phyloP scores from a whole-genome alignment of 768 basidiomycete genomes.

The Neoboletus brunneissimus region DNA sequence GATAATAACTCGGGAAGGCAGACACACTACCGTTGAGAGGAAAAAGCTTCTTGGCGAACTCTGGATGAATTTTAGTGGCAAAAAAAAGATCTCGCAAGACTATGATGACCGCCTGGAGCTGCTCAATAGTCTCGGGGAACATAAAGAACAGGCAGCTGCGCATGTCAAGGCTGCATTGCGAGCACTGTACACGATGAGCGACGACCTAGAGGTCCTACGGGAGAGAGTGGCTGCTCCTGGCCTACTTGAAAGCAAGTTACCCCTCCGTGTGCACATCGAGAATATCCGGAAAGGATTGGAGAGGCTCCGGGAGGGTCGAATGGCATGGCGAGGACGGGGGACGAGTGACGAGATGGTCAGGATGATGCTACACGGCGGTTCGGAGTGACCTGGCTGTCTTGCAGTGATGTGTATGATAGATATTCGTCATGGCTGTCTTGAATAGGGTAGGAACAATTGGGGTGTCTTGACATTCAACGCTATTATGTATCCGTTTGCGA shows the following conservation, averaged over 20 bases:
- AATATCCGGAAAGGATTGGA: no score
- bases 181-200: conserved; percentile 59
- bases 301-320: conserved; percentile 38
- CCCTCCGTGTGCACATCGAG: conserved; percentile 71
- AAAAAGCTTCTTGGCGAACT: conserved; percentile 59
- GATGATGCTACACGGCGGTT: conserved; percentile 19
- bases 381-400: neutral
- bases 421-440: neutral
- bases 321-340: conserved; percentile 47
- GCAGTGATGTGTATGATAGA: no score
- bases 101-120: conserved; percentile 52
- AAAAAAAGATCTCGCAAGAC: conserved; percentile 46
- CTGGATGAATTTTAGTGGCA: conserved; percentile 70
- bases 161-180: conserved; percentile 69
- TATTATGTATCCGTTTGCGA: no score
- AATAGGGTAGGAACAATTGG: neutral
- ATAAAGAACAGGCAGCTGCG: conserved; percentile 57
- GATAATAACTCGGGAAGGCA: conserved; percentile 57
- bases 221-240: conserved; percentile 70
- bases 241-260: conserved; percentile 55
- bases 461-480: no score
- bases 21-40: conserved; percentile 40
- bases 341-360: conserved; percentile 37
- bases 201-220: conserved; percentile 74
- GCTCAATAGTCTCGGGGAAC: conserved; percentile 52